Percentiles rank a stretch among this genome's conserved stretches.
phyloP scores from a whole-genome alignment of 2,329 filamentous ascomycete genomes.

The Pseudocercospora macadamiae region DNA sequence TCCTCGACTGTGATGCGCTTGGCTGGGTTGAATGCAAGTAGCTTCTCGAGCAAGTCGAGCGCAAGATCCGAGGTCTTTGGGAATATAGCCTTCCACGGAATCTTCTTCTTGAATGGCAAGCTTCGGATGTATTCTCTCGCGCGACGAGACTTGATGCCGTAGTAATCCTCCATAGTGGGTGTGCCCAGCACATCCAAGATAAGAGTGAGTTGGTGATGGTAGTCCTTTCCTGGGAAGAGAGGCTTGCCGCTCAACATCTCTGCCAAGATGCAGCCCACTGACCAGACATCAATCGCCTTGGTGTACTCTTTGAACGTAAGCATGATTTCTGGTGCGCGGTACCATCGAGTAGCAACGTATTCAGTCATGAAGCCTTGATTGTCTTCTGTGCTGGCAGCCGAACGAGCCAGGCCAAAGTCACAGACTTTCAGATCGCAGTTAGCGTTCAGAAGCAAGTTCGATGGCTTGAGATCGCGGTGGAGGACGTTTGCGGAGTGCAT shows the following conservation, averaged over 20 bases:
- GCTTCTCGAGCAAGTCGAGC: constrained; percentile 89
- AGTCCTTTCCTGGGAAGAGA: constrained; percentile 97
- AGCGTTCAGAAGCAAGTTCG: constrained; percentile 93
- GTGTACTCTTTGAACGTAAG: constrained; percentile 99
- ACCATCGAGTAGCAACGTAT: constrained; percentile 99
- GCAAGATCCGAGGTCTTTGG: constrained; percentile 98
- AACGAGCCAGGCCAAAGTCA: constrained; percentile 91
- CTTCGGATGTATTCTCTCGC: constrained; percentile 98
- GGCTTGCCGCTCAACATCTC: constrained; percentile 99
- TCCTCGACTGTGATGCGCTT: constrained; percentile 99
- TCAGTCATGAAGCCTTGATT: constrained; percentile 99
- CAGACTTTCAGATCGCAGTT: constrained; percentile 99
- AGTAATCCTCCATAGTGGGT: constrained; percentile 99
- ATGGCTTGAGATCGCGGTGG: constrained; percentile 95
- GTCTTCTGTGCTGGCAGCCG: constrained; percentile 94
- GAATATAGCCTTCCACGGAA: constrained; percentile 94
- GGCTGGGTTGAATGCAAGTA: constrained; percentile 95
- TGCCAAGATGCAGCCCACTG: constrained; percentile 94
- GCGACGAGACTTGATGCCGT: constrained; percentile 97
- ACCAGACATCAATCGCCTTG: constrained; percentile 99
- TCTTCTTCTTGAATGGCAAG: constrained; percentile 99
- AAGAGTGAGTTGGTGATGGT: constrained; percentile 96
- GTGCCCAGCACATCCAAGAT: constrained; percentile 97
- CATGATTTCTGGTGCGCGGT: constrained; percentile 99
- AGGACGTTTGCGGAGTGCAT: constrained; percentile 99